These are phyloP conservation scores for Lentinus tigrinus DNA, from an alignment of 768 basidiomycete genomes.

Conservation along the genomic window DNA sequence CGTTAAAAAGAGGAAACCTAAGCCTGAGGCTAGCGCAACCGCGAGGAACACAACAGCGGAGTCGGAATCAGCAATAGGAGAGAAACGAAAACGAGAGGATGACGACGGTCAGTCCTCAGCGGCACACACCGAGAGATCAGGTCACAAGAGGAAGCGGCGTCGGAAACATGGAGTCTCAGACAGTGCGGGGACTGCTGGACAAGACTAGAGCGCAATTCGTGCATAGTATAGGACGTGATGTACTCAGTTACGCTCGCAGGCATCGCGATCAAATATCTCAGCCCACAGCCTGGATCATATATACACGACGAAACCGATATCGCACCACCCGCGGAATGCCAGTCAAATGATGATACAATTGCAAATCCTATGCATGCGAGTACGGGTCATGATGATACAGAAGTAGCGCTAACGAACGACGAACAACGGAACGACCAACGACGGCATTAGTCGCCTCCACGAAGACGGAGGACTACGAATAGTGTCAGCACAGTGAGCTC, in stretches of 20 bases:
- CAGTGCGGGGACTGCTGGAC: background rate
- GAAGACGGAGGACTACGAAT: slow-evolving; percentile 56
- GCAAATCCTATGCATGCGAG: background rate
- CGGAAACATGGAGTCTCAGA: slow-evolving; percentile 16
- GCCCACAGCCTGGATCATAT: too few relatives aligned
- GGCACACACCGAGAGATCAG: slow-evolving; percentile 10
- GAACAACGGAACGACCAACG: background rate
- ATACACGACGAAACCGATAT: too few relatives aligned
- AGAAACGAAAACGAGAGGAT: slow-evolving; percentile 31
- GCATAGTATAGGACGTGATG: too few relatives aligned
- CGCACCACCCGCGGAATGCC: background rate
- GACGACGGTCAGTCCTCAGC: slow-evolving; percentile 10
- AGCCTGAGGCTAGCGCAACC: slow-evolving; percentile 1
- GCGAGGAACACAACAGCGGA: background rate
- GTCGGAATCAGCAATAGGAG: slow-evolving; percentile 18
- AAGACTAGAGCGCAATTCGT: too few relatives aligned
- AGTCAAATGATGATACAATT: background rate
- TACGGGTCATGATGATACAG: background rate
- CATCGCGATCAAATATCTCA: too few relatives aligned
- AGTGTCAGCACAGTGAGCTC: background rate
- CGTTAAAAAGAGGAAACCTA: slow-evolving; percentile 77
- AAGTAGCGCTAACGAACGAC: slow-evolving; percentile 2
- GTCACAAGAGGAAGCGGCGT: slow-evolving; percentile 29
- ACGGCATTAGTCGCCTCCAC: slow-evolving; percentile 56
- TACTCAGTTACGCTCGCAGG: too few relatives aligned